Evolutionary conservation across 2,329 filamentous ascomycete genomes (phyloP), one percentile per base, ranked within the genome.

Genomic region (Helminthosporium solani): DNA sequence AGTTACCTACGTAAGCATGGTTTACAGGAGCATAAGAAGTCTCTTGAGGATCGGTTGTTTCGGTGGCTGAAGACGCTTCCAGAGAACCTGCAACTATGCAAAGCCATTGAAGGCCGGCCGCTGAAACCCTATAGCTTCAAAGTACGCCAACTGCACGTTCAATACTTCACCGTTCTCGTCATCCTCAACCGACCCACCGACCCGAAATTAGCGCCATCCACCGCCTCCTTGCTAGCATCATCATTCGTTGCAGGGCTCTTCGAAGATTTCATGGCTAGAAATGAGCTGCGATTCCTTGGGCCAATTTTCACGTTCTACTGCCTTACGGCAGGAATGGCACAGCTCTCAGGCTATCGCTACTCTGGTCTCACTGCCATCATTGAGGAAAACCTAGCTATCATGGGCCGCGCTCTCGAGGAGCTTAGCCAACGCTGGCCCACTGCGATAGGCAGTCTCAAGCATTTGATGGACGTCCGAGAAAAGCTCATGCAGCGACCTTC

Each of bases 191-290:
- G 70, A 19, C 63, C 67, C 1, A 52, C 59, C 41, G 64, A 59
- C 31, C 50, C 58, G 1, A 60, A 60, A 14, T 55, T 60, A 23
- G 55, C 63, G 2, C 70, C 67, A 0, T 70, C 67, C 0, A 64
- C 68, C 7, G 67, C 66, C 4, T 71, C 71, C 1, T 50, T 74
- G 0, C 54, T 74, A 0, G 70, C 71, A 7, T 71, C 72, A 0
- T 73, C 71, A 0, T 73, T 70, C 38, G 60, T 74, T 19, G 70
- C 68, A 1, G 70, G 72, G 0, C 70, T 75, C 4, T 74, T 73
- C 31, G 71, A 75, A 50, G 71, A 74, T 33, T 70, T 74, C 36
- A 64, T 74, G 18, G 64, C 70, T 18, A 58, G 68, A 0, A 70
- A 72, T 40, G 70, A 75, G 38, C 60, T 74, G 9, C 65, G 68